Evolutionary conservation across 768 basidiomycete genomes (phyloP).

Genomic region (Aureoboletus auriporus): DNA sequence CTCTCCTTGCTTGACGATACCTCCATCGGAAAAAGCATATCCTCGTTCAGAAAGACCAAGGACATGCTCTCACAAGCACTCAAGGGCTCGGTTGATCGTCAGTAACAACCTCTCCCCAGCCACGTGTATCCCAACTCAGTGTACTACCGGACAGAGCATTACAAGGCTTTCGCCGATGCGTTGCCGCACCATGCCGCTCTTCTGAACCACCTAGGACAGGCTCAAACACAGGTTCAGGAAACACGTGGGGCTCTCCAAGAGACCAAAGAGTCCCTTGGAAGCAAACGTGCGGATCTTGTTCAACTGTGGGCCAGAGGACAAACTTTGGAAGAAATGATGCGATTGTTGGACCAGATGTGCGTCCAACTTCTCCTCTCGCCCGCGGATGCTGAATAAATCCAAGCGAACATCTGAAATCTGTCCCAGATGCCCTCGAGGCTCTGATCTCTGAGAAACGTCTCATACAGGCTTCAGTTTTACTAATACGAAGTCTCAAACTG

Average conservation of each 20-base stretch:
- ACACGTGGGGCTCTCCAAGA: slow-evolving; percentile 71
- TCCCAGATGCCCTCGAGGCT: slow-evolving; percentile 89
- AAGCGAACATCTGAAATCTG: slow-evolving; percentile 85
- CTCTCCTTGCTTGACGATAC: slow-evolving; percentile 81
- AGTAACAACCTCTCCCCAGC: slow-evolving; percentile 27
- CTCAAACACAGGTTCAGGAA: slow-evolving; percentile 71
- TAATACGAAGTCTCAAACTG: slow-evolving; percentile 83
- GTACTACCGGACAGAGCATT: slow-evolving; percentile 65
- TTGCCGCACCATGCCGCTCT: slow-evolving; percentile 86
- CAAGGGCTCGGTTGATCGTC: slow-evolving; percentile 86
- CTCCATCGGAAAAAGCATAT: slow-evolving; percentile 67
- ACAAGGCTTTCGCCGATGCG: slow-evolving; percentile 92
- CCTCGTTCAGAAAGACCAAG: slow-evolving; percentile 75
- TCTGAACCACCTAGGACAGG: slow-evolving; percentile 62
- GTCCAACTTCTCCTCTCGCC: slow-evolving; percentile 24
- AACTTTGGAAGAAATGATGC: slow-evolving; percentile 93
- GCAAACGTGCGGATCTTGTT: slow-evolving; percentile 82
- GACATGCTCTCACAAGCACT: slow-evolving; percentile 73
- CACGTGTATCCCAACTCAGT: slow-evolving; percentile 2
- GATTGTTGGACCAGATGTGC: slow-evolving; percentile 91
- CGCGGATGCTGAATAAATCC: slow-evolving; percentile 14
- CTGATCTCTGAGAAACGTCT: slow-evolving; percentile 95
- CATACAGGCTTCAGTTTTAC: slow-evolving; percentile 80
- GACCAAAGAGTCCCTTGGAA: slow-evolving; percentile 73
- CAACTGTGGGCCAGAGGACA: slow-evolving; percentile 88